A percentile compares a stretch with the other conserved stretches of the same genome.
Evolutionary conservation across 768 basidiomycete genomes (phyloP).

Genomic region (Tulasnella sp.): DNA sequence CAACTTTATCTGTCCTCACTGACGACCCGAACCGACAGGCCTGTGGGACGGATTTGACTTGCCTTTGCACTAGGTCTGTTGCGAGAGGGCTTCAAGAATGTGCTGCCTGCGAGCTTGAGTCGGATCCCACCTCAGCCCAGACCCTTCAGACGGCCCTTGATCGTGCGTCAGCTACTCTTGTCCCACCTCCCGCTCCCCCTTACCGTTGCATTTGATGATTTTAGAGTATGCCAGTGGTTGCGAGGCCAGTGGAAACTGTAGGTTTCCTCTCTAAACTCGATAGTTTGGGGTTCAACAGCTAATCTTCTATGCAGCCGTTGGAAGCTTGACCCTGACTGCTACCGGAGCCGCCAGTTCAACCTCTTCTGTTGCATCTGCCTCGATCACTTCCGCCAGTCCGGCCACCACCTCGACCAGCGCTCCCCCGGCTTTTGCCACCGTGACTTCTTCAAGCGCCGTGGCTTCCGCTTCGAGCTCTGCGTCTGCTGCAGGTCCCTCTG

Average conservation of each 20-base stretch:
- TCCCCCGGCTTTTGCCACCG: neutral
- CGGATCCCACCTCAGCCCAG: neutral
- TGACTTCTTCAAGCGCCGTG: neutral
- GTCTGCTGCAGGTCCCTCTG: neutral
- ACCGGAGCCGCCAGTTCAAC: neutral
- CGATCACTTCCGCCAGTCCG: neutral
- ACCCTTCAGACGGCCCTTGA: neutral
- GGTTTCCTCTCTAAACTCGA: neutral
- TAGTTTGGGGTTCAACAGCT: neutral
- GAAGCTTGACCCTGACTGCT: neutral
- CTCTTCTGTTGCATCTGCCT: neutral
- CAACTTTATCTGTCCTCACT: neutral
- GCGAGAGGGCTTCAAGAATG: neutral
- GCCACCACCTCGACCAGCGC: neutral
- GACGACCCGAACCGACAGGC: neutral
- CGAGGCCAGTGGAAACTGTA: neutral
- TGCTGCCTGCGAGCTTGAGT: neutral
- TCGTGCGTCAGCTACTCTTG: neutral
- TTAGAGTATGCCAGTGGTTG: neutral
- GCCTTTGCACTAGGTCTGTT: neutral
- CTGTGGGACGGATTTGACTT: neutral
- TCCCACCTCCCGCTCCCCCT: neutral
- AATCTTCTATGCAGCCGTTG: neutral
- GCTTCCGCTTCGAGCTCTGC: neutral
- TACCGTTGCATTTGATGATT: neutral